phyloP scores from a whole-genome alignment of 2,329 filamentous ascomycete genomes.

The Penicillium sp. region DNA sequence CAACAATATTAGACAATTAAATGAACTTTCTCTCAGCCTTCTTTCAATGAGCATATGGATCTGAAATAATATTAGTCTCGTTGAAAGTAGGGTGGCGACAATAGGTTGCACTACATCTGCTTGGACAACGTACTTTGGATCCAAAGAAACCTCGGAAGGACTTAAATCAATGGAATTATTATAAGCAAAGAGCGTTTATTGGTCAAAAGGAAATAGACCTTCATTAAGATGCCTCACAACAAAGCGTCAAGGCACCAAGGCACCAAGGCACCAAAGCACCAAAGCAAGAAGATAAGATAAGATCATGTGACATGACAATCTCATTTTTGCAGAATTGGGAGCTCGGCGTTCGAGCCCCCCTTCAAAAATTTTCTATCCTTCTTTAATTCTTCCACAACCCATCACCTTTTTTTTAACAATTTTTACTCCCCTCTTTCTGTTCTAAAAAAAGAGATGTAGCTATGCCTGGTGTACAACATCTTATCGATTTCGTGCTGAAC shows the following conservation, averaged over 20 bases:
- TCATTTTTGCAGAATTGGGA: constrained; percentile 4
- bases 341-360: constrained; percentile 30
- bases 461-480: constrained; percentile 54
- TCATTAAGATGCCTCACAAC: background rate
- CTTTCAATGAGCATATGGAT: background rate
- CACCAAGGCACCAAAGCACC: too few relatives aligned
- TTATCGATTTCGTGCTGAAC: constrained; percentile 58
- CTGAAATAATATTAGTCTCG: background rate
- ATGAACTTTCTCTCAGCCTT: background rate
- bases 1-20: background rate
- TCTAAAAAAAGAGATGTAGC: constrained; percentile 7
- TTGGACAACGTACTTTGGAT: background rate
- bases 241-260: too few relatives aligned
- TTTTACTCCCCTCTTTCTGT: background rate
- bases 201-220: background rate
- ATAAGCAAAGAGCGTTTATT: background rate
- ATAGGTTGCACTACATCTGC: background rate
- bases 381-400: background rate
- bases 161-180: background rate
- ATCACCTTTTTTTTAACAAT: background rate
- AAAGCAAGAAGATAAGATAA: background rate
- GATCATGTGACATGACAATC: constrained; percentile 2
- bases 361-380: constrained; percentile 16
- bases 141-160: too few relatives aligned
- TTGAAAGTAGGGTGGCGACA: background rate